These are phyloP conservation scores for Cercospora sp. DNA, from an alignment of 2,329 filamentous ascomycete species.

Conservation along the genomic window DNA sequence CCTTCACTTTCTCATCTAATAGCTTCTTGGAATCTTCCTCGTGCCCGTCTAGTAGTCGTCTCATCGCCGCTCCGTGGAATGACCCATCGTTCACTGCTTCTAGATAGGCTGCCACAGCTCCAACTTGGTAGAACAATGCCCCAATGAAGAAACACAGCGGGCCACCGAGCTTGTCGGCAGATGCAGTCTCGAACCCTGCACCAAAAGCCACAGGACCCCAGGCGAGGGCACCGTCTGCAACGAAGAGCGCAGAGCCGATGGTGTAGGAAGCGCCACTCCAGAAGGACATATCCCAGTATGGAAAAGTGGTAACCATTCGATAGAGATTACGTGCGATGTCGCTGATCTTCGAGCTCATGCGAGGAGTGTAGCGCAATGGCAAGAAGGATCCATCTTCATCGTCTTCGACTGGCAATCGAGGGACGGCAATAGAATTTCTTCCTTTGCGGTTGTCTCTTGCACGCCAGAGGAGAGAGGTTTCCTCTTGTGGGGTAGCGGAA, in stretches of 20 bases:
- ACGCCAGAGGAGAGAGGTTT: conserved; percentile 28
- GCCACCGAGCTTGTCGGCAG: conserved; percentile 27
- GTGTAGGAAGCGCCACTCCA: conserved; percentile 34
- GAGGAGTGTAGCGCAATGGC: conserved; percentile 22
- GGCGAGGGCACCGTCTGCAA: conserved; percentile 29
- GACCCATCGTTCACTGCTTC: conserved; percentile 38
- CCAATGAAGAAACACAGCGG: conserved; percentile 33
- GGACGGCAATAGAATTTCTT: conserved; percentile 29
- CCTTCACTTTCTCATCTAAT: conserved; percentile 33
- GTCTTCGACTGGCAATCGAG: conserved; percentile 11
- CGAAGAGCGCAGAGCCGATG: conserved; percentile 33
- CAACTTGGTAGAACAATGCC: conserved; percentile 33
- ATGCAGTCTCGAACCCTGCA: conserved; percentile 17
- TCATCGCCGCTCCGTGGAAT: conserved; percentile 34
- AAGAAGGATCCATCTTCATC: conserved; percentile 13
- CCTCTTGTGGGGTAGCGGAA: conserved; percentile 10
- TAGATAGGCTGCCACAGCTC: conserved; percentile 34
- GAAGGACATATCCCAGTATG: conserved; percentile 38
- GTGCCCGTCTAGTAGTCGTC: conserved; percentile 31
- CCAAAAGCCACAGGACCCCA: conserved; percentile 30
- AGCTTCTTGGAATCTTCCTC: conserved; percentile 32
- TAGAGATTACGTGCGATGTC: conserved; percentile 20
- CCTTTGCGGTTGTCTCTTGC: conserved; percentile 32
- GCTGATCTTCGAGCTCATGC: conserved; percentile 14
- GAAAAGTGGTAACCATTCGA: conserved; percentile 33